Evolutionary conservation across 805 yeast genomes (phyloP).

Genomic region (Torulaspora gathmanii): DNA sequence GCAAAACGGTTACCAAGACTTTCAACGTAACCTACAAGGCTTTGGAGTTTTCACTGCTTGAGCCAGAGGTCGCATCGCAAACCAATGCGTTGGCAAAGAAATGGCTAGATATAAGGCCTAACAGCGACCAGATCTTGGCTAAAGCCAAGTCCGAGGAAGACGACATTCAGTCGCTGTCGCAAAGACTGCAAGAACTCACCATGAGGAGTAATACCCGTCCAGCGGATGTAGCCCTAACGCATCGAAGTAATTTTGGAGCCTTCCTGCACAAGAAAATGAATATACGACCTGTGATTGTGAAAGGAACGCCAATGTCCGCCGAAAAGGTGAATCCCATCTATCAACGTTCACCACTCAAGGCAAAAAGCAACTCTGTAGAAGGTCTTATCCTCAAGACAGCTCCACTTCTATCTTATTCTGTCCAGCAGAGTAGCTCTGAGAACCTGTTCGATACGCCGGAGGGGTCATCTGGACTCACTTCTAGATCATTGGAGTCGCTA

Average conservation of each 20-base stretch:
- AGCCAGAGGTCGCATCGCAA: slow-evolving; percentile 35
- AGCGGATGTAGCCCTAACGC: slow-evolving; percentile 3
- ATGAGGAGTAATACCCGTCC: slow-evolving; percentile 7
- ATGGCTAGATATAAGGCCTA: slow-evolving; percentile 33
- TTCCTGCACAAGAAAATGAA: slow-evolving; percentile 40
- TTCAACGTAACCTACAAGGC: slow-evolving; percentile 39
- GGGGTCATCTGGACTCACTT: neutral
- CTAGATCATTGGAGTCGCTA: slow-evolving; percentile 8
- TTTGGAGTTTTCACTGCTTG: slow-evolving; percentile 40
- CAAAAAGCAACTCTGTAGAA: slow-evolving; percentile 1
- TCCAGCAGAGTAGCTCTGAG: slow-evolving; percentile 10
- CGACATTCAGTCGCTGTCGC: slow-evolving; percentile 7
- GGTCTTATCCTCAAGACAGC: slow-evolving; percentile 19
- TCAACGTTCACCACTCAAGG: slow-evolving; percentile 10
- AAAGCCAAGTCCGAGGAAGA: neutral
- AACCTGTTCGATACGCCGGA: slow-evolving; percentile 3
- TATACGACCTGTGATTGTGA: slow-evolving; percentile 37
- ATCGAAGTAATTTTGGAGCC: slow-evolving; percentile 35
- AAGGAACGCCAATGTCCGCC: slow-evolving; percentile 30
- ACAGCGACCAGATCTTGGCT: slow-evolving; percentile 15
- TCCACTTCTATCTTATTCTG: slow-evolving; percentile 17
- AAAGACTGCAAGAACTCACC: slow-evolving; percentile 5
- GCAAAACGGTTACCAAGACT: slow-evolving; percentile 40
- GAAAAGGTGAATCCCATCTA: slow-evolving; percentile 23
- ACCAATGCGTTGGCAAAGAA: slow-evolving; percentile 37